phyloP scores from a whole-genome alignment of 2,329 filamentous ascomycete species.

The Fusarium verrucosum region DNA sequence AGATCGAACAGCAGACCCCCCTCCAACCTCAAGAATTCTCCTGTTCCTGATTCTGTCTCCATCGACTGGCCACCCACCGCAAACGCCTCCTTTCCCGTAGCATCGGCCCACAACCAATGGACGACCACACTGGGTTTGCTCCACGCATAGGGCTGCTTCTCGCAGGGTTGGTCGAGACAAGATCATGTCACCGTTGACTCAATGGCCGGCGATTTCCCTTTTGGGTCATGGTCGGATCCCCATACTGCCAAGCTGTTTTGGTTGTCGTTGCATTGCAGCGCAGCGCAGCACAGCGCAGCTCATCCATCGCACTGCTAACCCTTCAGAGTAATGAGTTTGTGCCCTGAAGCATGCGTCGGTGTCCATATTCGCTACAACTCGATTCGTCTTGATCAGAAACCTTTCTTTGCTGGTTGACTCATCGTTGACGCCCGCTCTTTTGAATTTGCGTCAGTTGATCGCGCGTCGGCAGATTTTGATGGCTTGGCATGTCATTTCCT shows the following conservation, averaged over 20 bases:
- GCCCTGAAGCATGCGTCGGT: constrained; percentile 23
- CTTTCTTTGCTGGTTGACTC: no score
- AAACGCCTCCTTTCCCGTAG: constrained; percentile 18
- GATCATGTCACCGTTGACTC: constrained; percentile 41
- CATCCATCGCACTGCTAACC: constrained; percentile 31
- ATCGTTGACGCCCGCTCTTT: constrained; percentile 23
- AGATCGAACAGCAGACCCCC: constrained; percentile 10
- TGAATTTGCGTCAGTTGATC: constrained; percentile 20
- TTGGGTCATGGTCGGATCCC: constrained; percentile 18
- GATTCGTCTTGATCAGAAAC: no score
- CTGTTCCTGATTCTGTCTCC: constrained; percentile 8
- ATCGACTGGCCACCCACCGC: constrained; percentile 10
- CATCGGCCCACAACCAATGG: constrained; percentile 36
- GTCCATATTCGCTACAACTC: constrained; percentile 11
- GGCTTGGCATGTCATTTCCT: constrained; percentile 22
- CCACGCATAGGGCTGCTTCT: constrained; percentile 45
- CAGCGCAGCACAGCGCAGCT: no score
- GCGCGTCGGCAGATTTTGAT: not conserved
- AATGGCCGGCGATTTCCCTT: constrained; percentile 41
- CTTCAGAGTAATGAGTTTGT: constrained; percentile 7
- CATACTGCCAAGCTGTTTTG: constrained; percentile 3
- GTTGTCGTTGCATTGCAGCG: constrained; percentile 25
- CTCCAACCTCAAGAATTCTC: constrained; percentile 3
- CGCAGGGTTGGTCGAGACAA: constrained; percentile 24
- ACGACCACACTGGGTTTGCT: constrained; percentile 30